Evolutionary conservation across 768 basidiomycete genomes (phyloP), one percentile per base, ranked within the genome.

Genomic region (Pluteus cervinus): DNA sequence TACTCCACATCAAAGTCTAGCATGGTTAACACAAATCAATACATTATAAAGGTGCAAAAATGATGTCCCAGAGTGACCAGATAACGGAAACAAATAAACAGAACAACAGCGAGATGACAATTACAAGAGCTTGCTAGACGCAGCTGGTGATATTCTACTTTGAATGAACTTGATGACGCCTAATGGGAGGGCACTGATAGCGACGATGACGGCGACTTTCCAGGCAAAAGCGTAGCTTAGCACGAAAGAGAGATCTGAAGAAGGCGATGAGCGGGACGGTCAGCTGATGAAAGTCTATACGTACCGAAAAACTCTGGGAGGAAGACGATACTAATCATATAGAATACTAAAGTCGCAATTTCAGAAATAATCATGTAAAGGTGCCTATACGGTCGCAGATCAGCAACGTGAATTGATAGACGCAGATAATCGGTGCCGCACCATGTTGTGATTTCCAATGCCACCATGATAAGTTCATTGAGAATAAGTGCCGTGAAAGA

Each of bases 381-480:
- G 61, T 99, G 96, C 91, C 89, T 92, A 41, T 5, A 7, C n/a
- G 15, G 15, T 8, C 5, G 44, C 25, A 31, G 11, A 18, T 36
- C 16, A 24, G 29, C 24, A 21, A 44, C 18, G 16, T 35, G 18
- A 36, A 37, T 6, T 11, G 12, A 7, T 31, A 9, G 3, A 23
- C 12, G 25, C n/a, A n/a, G n/a, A n/a, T 23, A 9, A 20, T 14
- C 9, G 33, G 47, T 26, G 25, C 49, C 66, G 39, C 50, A 89
- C 94, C 94, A 99, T 44, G 89, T 97, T 3, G 93, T 98, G 42
- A 98, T 92, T 61, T 98, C 93, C 48, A 98, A 60, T 2, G 93
- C 92, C 31, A 98, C 96, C 96, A 98, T 99, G 62, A 98, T 91
- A 35, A 99, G 77, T 56, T 98, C 96, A 55, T 99, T 99, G 20